Evolutionary conservation across 805 yeast species (phyloP), one percentile per base, ranked within the genome.

Genomic region (Barnettozyma pratensis): DNA sequence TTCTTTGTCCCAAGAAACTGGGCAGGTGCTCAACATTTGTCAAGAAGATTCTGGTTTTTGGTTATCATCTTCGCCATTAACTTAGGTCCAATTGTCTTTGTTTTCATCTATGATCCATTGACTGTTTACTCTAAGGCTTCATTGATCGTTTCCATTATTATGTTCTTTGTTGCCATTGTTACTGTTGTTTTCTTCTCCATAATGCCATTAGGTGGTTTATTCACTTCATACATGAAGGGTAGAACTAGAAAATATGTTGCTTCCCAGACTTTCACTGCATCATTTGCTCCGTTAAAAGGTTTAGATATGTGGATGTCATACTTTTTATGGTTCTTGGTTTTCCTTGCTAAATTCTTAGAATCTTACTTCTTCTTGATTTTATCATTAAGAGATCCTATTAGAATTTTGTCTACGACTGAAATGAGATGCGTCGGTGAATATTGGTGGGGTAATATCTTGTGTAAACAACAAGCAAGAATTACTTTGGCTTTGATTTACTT

Each of bases 11-110:
- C 99, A 58, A 85, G 98, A 72, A 81, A 85, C 60, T 94, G 98
- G 98, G 96, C 98, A 35, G 99, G 99, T 71, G 97, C 98, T 68
- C 98, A 92, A 73, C 97, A 87, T 68, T 79, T 94, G 65, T 73
- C 89, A 37, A 88, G 96, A 72, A 85, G 99, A 67, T 75, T 94
- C 61, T 65, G 83, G 75, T 85, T 91, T 65, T 70, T 92, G 66
- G 57, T 84, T 47, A 56, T 79, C 45, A 79, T 90, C 57, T 74
- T 90, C 49, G 75, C 73, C 46, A 61, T 83, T 54, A 94, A 92
- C 70, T 74, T 92, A 64, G 95, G 84, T 58, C 96, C 98, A 37
- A 81, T 88, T 32, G 81, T 88, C 48, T 94, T 87, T 64, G 83
- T 91, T 37, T 88, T 89, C 68, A 84, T 84, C 56, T 87, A 85